Evolutionary conservation across 1,139 yeast species (phyloP).

Genomic region (Eremothecium coryli): DNA sequence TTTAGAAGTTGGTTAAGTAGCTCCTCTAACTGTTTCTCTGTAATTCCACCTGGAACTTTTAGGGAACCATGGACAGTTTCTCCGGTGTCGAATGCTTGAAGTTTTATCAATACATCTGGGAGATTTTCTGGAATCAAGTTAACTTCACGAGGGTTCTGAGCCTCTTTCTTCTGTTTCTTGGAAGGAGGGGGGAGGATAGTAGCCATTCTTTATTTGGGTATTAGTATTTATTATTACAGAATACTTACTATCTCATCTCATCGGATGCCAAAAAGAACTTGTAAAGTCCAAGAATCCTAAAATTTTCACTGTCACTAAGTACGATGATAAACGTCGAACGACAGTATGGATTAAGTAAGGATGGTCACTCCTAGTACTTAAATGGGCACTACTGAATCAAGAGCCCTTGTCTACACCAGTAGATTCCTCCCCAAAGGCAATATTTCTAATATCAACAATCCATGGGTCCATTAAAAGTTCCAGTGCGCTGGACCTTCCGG

Average conservation of each 20-base stretch:
- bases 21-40: conserved; percentile 81
- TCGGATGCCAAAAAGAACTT: conserved; percentile 1
- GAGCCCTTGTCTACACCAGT: no score
- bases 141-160: conserved; percentile 72
- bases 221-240: neutral
- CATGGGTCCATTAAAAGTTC: conserved; percentile 86
- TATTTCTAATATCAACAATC: conserved; percentile 64
- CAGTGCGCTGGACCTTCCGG: conserved; percentile 69
- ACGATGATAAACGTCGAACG: neutral
- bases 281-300: neutral
- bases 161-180: conserved; percentile 75
- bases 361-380: no score
- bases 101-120: conserved; percentile 80
- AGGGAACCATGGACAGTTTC: conserved; percentile 76
- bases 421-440: conserved; percentile 63
- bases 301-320: no score
- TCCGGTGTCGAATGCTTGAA: conserved; percentile 94
- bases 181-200: conserved; percentile 91
- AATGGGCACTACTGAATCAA: no score
- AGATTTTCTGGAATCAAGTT: conserved; percentile 66
- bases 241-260: conserved; percentile 4
- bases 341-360: conserved; percentile 1
- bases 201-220: conserved; percentile 48
- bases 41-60: conserved; percentile 84
- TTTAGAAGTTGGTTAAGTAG: conserved; percentile 65